Evolutionary conservation across 1,139 yeast species (phyloP), one percentile per base, ranked within the genome.

Genomic region (Starmera stellimalicola): DNA sequence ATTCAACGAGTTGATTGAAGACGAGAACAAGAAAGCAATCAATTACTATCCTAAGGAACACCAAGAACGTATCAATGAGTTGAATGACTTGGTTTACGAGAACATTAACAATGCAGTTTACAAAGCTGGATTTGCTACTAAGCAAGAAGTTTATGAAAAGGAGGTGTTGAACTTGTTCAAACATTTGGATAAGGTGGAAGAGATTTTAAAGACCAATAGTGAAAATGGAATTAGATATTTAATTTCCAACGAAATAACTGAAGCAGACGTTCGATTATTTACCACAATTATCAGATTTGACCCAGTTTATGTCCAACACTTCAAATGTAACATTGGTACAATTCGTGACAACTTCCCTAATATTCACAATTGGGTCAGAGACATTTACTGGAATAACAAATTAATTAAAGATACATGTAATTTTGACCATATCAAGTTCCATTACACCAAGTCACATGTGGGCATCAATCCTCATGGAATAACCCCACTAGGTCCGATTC

Each of bases 71-170:
- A 84, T 88, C 49, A 94, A 88, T 48, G 85, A 73, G 36, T 52
- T 84, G 46, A 87, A 88, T 52, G 69, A 63, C n/a, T 82, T 94
- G 93, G 70, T 83, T 32, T 88, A 88, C 55, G 80, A 81, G 51
- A 73, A 69, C 48, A 80, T 91, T 57, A 88, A 87, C 65, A 87
- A 85, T 54, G 97, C 96, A 27, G 97, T 91, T 23, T 91, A 91
- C 67, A 91, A 87, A 62, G 47, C 94, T 3, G 97, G 97, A 0
- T 91, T 88, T 58, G 87, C 96, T 6, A 76, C 88, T 16, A 70
- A 70, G 37, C 94, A 85, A 53, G 87, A 78, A 39, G 85, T 81
- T 17, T 91, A 91, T 53, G 93, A 82, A 44, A 62, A 62, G 39
- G 83, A 82, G 47, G 88, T 82, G 7, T 57, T 54, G 28, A 70